Conservation (phyloP, 2,329 filamentous ascomycete species). For the Hymenoscyphus scutula region DNA sequence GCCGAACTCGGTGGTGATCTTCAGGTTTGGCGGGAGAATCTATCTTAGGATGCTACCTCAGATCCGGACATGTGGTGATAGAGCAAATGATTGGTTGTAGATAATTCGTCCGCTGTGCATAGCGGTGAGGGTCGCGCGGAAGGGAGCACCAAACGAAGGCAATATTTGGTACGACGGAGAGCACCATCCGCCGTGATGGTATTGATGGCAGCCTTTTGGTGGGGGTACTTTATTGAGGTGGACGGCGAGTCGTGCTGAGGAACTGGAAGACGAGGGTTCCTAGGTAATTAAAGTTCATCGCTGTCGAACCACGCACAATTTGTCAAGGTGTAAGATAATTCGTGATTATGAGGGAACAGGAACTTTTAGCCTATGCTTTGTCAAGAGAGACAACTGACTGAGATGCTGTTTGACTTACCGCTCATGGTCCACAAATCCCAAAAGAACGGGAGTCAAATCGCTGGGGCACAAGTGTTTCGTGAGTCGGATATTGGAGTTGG, state of each 20-base stretch:
- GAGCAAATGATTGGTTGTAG: no score
- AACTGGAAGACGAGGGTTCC: neutral
- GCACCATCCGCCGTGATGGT: neutral
- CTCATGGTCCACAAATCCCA: neutral
- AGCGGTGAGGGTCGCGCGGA: neutral
- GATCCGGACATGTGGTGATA: no score
- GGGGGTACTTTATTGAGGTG: neutral
- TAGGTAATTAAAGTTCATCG: neutral
- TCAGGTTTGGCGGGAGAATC: neutral
- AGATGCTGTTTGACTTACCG: neutral
- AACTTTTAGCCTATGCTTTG: neutral
- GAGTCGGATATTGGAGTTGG: neutral
- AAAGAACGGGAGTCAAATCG: neutral
- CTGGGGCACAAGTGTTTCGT: neutral
- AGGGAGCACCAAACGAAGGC: neutral
- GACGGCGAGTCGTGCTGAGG: slow-evolving; percentile 4
- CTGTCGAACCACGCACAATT: neutral
- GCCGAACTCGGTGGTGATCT: neutral
- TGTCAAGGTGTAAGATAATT: neutral
- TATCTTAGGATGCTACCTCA: neutral
- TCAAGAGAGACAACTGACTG: neutral
- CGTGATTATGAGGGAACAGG: neutral
- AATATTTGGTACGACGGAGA: neutral
- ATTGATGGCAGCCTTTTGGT: neutral
- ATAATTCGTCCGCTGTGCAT: neutral